These are phyloP conservation scores for Puccinia brachypodii DNA, from an alignment of 1,284 basidiomycete species.

Conservation along the genomic window DNA sequence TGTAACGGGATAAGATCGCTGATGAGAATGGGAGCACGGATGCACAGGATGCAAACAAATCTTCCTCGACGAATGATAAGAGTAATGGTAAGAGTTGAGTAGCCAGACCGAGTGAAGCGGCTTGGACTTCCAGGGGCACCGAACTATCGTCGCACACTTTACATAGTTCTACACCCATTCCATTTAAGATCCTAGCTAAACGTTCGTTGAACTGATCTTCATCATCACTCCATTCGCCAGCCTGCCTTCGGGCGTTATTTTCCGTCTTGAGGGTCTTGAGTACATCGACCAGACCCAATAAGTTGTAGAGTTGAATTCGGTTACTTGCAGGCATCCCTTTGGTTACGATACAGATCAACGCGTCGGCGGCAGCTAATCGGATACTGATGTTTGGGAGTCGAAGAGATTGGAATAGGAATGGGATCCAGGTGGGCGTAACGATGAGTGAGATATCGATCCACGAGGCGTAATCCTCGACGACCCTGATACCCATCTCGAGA, in stretches of 20 bases:
- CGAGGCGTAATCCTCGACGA: constrained; percentile 90
- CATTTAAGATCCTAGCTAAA: constrained; percentile 79
- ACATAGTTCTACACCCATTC: constrained; percentile 77
- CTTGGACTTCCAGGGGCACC: constrained; percentile 59
- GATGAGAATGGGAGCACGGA: constrained; percentile 80
- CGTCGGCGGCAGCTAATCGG: constrained; percentile 76
- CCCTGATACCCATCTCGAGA: constrained; percentile 82
- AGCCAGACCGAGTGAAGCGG: constrained; percentile 70
- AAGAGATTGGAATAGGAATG: constrained; percentile 79
- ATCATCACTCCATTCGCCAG: constrained; percentile 62
- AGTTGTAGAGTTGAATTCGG: constrained; percentile 85
- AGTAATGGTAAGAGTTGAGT: constrained; percentile 75
- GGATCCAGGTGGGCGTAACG: constrained; percentile 84
- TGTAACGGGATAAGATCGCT: constrained; percentile 75
- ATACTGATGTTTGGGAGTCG: constrained; percentile 66
- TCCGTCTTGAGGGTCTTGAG: constrained; percentile 72
- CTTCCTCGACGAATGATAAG: constrained; percentile 84
- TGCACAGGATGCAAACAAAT: constrained; percentile 79
- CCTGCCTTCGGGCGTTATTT: constrained; percentile 67
- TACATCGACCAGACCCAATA: constrained; percentile 78
- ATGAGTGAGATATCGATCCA: constrained; percentile 98
- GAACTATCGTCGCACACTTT: constrained; percentile 70
- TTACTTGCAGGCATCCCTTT: constrained; percentile 93
- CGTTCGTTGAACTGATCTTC: constrained; percentile 85
- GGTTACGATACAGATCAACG: constrained; percentile 76